Evolutionary conservation across 306 rosid genomes (phyloP).

Genomic region (Fagus crenata): DNA sequence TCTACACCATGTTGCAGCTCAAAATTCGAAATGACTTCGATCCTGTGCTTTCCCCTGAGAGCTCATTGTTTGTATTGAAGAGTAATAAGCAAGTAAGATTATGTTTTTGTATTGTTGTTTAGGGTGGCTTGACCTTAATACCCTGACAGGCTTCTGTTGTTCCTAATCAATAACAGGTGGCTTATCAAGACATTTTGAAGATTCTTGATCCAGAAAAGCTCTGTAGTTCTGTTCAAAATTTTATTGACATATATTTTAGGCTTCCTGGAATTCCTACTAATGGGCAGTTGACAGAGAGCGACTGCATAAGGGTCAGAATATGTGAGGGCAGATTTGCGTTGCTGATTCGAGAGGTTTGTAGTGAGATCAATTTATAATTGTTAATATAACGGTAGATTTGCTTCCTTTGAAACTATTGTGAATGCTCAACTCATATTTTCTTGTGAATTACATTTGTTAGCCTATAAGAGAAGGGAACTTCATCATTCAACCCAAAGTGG

Average conservation of each 20-base stretch:
- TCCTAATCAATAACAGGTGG: conserved; percentile 60
- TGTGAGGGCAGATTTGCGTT: conserved; percentile 99
- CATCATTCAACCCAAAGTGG: conserved; percentile 99
- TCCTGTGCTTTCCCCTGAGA: conserved; percentile 98
- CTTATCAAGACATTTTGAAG: conserved; percentile 83
- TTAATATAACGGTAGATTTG: neutral
- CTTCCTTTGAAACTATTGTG: neutral
- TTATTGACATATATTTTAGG: conserved; percentile 87
- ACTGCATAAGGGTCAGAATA: conserved; percentile 93
- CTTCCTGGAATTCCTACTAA: conserved; percentile 89
- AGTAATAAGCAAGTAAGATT: conserved; percentile 79
- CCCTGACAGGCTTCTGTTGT: conserved; percentile 29
- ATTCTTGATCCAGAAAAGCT: conserved; percentile 88
- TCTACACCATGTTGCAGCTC: conserved; percentile 59
- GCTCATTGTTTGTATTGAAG: conserved; percentile 93
- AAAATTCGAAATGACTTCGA: conserved; percentile 99
- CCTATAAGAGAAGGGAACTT: conserved; percentile 98
- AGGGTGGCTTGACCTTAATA: conserved; percentile 12
- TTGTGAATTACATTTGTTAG: conserved; percentile 45
- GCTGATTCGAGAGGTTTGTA: conserved; percentile 88
- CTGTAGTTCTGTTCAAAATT: conserved; percentile 95
- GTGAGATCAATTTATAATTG: neutral
- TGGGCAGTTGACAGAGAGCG: conserved; percentile 86
- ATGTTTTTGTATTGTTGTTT: conserved; percentile 18
- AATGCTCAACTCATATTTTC: conserved; percentile 1